Evolutionary conservation across 352 stramenopile genomes (phyloP).

Genomic region (Phytopythium delawarense): DNA sequence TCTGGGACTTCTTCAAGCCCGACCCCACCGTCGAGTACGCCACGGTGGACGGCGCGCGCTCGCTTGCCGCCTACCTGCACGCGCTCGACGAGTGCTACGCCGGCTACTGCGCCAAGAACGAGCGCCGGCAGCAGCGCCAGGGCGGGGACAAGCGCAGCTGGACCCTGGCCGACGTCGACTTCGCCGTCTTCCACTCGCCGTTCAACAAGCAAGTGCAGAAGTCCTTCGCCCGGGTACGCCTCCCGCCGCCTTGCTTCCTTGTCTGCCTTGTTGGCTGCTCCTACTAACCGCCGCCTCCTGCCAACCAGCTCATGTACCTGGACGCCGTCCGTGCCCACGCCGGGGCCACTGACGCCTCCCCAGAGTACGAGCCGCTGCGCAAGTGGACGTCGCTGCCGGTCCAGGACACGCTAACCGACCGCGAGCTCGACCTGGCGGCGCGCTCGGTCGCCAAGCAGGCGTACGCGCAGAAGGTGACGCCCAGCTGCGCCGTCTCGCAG

Average conservation of each 20-base stretch:
- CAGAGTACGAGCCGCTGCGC: constrained; percentile 20
- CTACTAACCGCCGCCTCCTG: background rate
- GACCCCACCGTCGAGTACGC: constrained; percentile 91
- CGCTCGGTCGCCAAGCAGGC: constrained; percentile 73
- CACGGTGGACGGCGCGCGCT: constrained; percentile 92
- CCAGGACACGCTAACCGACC: constrained; percentile 91
- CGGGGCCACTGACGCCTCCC: constrained; percentile 12
- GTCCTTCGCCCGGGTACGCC: constrained; percentile 86
- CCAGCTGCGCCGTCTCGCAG: constrained; percentile 85
- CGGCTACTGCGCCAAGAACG: constrained; percentile 86
- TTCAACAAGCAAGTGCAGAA: constrained; percentile 99
- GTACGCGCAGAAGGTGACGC: constrained; percentile 78
- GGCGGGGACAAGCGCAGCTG: constrained; percentile 21
- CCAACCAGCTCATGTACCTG: constrained; percentile 44
- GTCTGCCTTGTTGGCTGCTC: background rate
- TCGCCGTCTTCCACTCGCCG: constrained; percentile 96
- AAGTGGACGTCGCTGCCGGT: constrained; percentile 80
- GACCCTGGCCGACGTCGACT: constrained; percentile 81
- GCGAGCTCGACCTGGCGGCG: constrained; percentile 84
- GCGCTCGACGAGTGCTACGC: constrained; percentile 95
- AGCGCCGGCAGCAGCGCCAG: constrained; percentile 13
- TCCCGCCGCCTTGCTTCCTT: background rate
- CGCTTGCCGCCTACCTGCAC: constrained; percentile 94
- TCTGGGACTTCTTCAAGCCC: constrained; percentile 99
- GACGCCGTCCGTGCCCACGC: constrained; percentile 36